Base-by-base conservation (phyloP, 2,329 filamentous ascomycete genomes). In the Tympanopsis confertula region DNA sequence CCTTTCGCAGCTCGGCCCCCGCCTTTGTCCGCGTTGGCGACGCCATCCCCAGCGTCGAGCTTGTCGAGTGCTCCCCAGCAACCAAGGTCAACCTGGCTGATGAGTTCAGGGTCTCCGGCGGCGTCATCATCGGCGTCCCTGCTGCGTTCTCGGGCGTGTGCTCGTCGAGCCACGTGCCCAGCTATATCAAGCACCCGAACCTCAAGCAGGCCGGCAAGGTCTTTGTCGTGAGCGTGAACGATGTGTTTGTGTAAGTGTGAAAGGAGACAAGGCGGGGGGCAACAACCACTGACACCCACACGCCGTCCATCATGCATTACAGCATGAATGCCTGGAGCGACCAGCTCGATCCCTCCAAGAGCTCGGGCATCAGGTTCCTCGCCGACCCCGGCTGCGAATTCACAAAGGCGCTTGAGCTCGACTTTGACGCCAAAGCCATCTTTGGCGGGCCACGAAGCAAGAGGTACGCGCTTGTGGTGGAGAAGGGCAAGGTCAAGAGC, bases 181-280 rank as follows among this genome's bases (percentile, higher is more conserved):
- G 73, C 38, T 82, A 75, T 55, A 67, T 80, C 55, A 69, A 66
- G 47, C 68, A 68, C 45, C 55, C 65, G 35, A 67, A 71, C 48
- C 64, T 80, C 45, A 73, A 75, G 54, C 61, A 67, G 43, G 71
- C 74, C 29, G 75, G 73, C 39, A 65, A 71, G 43, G 73, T 78
- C 41, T 79, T 78, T 45, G 71, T 81, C 37, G 66, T 81, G 39
- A 66, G 72, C 13, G 74, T 80, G 50, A 81, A 81, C 51, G 76
- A 81, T 53, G 63, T 75, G 26, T 79, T 79, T 48, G 75, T 78
- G 71, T 77, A 65, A 50, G 69, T 53, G 22, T 15, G 37, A 20
- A 18, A 35, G n/a, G 20, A 2, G 26, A 19, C 12, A 13, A 7
- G 26, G 13, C 24, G 24, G 15, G 20, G 19, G 19, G 29, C 18